These are phyloP conservation scores for Benincasa hispida DNA, from an alignment of 306 rosid genomes.

Conservation along the genomic window DNA sequence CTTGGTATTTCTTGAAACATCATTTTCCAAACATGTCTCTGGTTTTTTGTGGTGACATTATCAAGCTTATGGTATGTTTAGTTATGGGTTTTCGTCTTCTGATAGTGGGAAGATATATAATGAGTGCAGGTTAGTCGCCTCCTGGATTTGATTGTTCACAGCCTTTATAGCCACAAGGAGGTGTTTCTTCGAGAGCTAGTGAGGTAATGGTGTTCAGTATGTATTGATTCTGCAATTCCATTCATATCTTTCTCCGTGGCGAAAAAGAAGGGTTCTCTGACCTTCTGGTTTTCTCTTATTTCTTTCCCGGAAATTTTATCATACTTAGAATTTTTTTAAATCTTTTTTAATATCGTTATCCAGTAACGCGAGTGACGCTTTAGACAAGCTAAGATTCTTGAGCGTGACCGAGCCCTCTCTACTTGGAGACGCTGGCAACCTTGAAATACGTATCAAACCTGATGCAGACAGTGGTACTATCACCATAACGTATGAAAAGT, in stretches of 20 bases:
- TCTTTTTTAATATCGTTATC: neutral
- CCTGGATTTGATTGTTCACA: constrained; percentile 88
- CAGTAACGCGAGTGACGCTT: constrained; percentile 93
- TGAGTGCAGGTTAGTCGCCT: constrained; percentile 65
- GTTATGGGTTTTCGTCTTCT: neutral
- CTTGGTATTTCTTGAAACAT: neutral
- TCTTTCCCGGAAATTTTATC: neutral
- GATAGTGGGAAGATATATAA: constrained; percentile 6
- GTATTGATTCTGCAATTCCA: neutral
- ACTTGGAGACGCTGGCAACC: constrained; percentile 82
- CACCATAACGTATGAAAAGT: constrained; percentile 54
- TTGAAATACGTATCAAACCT: constrained; percentile 77
- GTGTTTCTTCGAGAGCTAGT: constrained; percentile 89
- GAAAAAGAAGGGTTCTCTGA: neutral
- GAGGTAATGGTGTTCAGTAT: constrained; percentile 30
- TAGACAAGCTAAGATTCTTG: constrained; percentile 92
- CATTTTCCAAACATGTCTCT: neutral
- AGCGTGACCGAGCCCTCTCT: constrained; percentile 92
- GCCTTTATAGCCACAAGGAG: constrained; percentile 88
- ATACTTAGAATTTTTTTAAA: too few relatives aligned
- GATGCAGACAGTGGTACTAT: constrained; percentile 82
- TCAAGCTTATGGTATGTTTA: neutral
- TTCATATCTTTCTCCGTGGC: neutral
- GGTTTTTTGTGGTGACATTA: neutral
- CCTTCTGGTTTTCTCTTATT: neutral